A percentile compares a stretch with the other conserved stretches of the same genome.
Conservation (phyloP, 1,284 basidiomycete species). For the Agaricales sp. region DNA sequence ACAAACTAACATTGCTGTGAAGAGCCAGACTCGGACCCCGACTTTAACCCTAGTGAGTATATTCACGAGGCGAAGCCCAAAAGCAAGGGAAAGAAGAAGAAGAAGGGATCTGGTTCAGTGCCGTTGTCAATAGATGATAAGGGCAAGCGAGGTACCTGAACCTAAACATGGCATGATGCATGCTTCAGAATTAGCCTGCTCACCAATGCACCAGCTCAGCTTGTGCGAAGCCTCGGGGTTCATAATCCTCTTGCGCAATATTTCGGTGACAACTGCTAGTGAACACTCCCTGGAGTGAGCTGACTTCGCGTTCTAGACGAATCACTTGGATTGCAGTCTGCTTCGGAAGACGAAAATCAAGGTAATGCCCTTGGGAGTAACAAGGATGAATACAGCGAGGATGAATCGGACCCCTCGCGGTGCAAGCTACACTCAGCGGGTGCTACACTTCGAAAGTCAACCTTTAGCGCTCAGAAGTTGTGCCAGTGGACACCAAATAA, state of each 20-base stretch:
- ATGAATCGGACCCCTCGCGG: no score
- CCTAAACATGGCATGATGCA: not conserved
- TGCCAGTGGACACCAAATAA: not conserved
- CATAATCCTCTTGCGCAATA: not conserved
- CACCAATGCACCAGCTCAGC: not conserved
- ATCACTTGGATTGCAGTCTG: slow-evolving; percentile 30
- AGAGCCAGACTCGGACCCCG: slow-evolving; percentile 2
- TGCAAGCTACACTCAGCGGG: no score
- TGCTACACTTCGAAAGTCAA: no score
- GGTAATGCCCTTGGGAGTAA: slow-evolving; percentile 17
- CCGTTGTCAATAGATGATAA: no score
- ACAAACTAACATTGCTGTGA: not conserved
- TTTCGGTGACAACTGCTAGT: not conserved
- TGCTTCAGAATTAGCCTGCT: not conserved
- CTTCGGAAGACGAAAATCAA: slow-evolving; percentile 35
- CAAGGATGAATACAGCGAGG: no score
- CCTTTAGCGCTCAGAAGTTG: no score
- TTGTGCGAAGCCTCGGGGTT: not conserved
- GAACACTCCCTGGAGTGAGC: not conserved
- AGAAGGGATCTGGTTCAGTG: no score
- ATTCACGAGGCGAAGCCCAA: not conserved
- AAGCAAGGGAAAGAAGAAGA: not conserved
- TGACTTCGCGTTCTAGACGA: not conserved
- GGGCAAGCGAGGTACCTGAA: not conserved
- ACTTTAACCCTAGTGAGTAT: not conserved